These are phyloP conservation scores for Pseudocercospora ulei DNA, from an alignment of 2,329 filamentous ascomycete species.

Conservation along the genomic window DNA sequence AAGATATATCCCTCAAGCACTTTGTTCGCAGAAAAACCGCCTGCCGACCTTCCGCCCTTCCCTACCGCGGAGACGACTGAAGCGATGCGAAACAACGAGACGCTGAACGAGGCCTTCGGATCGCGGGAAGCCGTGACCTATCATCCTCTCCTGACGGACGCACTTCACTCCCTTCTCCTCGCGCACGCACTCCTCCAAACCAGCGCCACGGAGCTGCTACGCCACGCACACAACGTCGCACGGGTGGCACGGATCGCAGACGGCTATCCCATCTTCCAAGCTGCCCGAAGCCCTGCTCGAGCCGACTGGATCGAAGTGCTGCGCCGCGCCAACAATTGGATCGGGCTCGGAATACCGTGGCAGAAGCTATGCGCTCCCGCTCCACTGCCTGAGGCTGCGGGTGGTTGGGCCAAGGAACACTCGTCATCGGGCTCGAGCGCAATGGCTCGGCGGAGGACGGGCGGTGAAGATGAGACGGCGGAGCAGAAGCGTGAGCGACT, in stretches of 20 bases:
- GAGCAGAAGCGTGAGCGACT: slow-evolving; percentile 51
- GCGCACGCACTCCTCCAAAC: slow-evolving; percentile 74
- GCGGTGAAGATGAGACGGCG: slow-evolving; percentile 37
- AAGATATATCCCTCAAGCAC: slow-evolving; percentile 50
- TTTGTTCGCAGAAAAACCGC: slow-evolving; percentile 62
- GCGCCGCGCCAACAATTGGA: slow-evolving; percentile 58
- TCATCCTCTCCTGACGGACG: slow-evolving; percentile 69
- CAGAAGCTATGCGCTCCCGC: slow-evolving; percentile 55
- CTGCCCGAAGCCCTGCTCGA: slow-evolving; percentile 59
- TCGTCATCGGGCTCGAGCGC: slow-evolving; percentile 14
- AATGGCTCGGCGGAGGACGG: slow-evolving; percentile 21
- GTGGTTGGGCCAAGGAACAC: slow-evolving; percentile 30
- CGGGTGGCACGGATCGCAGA: slow-evolving; percentile 63
- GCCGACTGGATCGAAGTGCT: slow-evolving; percentile 74
- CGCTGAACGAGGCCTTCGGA: slow-evolving; percentile 33
- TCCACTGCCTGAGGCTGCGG: slow-evolving; percentile 35
- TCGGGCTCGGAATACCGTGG: slow-evolving; percentile 57
- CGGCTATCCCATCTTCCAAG: slow-evolving; percentile 71
- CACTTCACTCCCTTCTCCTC: slow-evolving; percentile 66
- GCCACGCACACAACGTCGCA: slow-evolving; percentile 73
- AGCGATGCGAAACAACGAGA: slow-evolving; percentile 26
- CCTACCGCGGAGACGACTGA: slow-evolving; percentile 40
- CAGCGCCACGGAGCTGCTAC: slow-evolving; percentile 63
- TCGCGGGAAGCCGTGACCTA: slow-evolving; percentile 62
- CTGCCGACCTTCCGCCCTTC: slow-evolving; percentile 57